These are phyloP conservation scores for Lycium ferocissimum DNA, from an alignment of 257 asterid genomes.

Conservation along the genomic window DNA sequence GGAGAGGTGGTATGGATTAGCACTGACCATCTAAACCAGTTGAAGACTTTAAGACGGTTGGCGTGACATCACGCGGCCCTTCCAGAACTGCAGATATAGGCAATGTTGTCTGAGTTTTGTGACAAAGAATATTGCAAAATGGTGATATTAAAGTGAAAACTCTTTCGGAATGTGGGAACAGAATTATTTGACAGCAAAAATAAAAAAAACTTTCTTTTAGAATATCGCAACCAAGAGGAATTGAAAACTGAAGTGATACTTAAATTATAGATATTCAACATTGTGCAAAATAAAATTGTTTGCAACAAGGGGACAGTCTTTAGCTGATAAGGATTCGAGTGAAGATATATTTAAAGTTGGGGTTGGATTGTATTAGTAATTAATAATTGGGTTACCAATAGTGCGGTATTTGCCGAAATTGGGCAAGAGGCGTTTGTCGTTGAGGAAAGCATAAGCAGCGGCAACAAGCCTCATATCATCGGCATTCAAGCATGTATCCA, in stretches of 20 bases:
- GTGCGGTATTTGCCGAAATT: too few relatives aligned
- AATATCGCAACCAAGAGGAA: neutral
- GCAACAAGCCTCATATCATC: slow-evolving; percentile 93
- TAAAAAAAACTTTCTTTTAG: neutral
- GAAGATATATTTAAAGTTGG: too few relatives aligned
- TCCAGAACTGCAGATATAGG: slow-evolving; percentile 69
- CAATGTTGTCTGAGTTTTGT: neutral
- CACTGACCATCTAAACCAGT: slow-evolving; percentile 76
- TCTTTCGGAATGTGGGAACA: neutral
- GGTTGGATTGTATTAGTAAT: too few relatives aligned
- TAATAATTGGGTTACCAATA: too few relatives aligned
- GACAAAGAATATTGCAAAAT: neutral
- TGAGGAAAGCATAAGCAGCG: slow-evolving; percentile 65
- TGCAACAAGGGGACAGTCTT: too few relatives aligned
- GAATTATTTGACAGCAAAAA: neutral
- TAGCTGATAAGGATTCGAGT: too few relatives aligned
- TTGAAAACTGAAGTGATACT: neutral
- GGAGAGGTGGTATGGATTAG: slow-evolving; percentile 16
- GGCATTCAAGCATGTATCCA: slow-evolving; percentile 93
- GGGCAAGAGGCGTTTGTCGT: too few relatives aligned
- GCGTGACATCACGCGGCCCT: slow-evolving; percentile 91
- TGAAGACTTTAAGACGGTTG: slow-evolving; percentile 72
- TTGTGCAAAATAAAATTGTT: too few relatives aligned
- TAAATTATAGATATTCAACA: too few relatives aligned
- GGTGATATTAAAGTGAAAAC: slow-evolving; percentile 24